Evolutionary conservation across 371 early-diverging fungal species (phyloP).

Genomic region (Nematocida major): DNA sequence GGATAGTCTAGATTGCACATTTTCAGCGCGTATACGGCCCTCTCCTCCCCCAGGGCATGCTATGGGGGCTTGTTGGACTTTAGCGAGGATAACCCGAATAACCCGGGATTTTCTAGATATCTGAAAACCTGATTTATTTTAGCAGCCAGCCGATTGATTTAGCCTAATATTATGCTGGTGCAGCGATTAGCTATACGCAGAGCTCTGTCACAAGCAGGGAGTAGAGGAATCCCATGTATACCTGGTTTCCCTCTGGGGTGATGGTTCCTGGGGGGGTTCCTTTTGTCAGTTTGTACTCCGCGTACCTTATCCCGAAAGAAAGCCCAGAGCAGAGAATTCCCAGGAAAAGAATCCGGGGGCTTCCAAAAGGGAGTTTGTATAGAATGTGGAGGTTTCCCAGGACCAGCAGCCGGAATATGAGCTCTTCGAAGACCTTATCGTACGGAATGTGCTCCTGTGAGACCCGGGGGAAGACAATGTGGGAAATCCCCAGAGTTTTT

Average conservation of each 20-base stretch:
- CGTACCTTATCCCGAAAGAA: not conserved
- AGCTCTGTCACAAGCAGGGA: not conserved
- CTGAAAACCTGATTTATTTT: too few relatives aligned
- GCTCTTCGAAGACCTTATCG: constrained; percentile 17
- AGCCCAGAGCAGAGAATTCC: not conserved
- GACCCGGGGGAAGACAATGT: not conserved
- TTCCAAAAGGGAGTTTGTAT: not conserved
- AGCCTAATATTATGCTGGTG: too few relatives aligned
- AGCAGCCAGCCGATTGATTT: too few relatives aligned
- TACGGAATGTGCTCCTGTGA: not conserved
- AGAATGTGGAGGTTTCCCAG: not conserved
- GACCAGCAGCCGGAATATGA: constrained; percentile 6
- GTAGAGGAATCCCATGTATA: not conserved
- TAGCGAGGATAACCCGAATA: too few relatives aligned
- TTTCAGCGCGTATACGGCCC: too few relatives aligned
- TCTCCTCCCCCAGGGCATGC: too few relatives aligned
- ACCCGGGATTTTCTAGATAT: too few relatives aligned
- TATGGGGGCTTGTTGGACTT: too few relatives aligned
- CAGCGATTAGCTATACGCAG: not conserved
- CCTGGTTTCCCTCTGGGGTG: not conserved
- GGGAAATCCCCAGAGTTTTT: not conserved
- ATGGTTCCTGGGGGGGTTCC: not conserved
- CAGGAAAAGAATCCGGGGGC: not conserved
- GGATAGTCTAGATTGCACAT: too few relatives aligned
- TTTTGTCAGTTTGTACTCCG: constrained; percentile 6